Conservation (phyloP, 2,329 filamentous ascomycete genomes). For the Neopestalotiopsis sp. region DNA sequence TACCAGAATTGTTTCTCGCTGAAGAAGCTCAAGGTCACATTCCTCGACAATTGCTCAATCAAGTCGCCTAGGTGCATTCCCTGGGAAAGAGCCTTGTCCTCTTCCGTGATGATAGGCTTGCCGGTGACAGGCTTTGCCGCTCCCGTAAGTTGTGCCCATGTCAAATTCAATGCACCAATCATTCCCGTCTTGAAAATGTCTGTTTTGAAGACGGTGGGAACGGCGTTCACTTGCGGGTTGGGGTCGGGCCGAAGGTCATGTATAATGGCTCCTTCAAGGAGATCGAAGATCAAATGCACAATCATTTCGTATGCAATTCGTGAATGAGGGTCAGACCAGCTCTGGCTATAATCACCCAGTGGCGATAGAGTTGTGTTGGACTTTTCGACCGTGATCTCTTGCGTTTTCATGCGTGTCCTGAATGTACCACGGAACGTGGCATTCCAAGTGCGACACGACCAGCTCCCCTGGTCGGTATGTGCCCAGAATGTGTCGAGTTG, state of each 20-base stretch:
- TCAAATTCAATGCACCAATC: background rate
- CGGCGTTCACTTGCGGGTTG: background rate
- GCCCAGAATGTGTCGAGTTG: background rate
- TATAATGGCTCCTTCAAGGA: background rate
- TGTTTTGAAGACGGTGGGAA: background rate
- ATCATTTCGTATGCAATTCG: background rate
- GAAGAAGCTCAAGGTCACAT: conserved; percentile 1
- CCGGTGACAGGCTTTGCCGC: background rate
- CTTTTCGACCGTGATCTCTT: background rate
- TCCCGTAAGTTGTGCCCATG: background rate
- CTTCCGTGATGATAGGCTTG: background rate
- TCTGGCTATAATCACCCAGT: background rate
- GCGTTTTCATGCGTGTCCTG: background rate
- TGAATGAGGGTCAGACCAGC: background rate
- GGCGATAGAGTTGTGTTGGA: background rate
- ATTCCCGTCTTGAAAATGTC: background rate
- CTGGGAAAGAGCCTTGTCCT: background rate
- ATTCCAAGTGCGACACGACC: background rate
- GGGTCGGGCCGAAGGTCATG: background rate
- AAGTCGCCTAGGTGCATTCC: background rate
- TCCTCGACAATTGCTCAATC: background rate
- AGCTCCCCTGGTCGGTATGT: background rate
- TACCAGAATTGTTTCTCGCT: background rate
- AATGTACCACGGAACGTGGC: conserved; percentile 1
- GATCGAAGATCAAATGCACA: background rate